These are phyloP conservation scores for Eustoma russellianum DNA, from an alignment of 257 asterid species.

Conservation along the genomic window DNA sequence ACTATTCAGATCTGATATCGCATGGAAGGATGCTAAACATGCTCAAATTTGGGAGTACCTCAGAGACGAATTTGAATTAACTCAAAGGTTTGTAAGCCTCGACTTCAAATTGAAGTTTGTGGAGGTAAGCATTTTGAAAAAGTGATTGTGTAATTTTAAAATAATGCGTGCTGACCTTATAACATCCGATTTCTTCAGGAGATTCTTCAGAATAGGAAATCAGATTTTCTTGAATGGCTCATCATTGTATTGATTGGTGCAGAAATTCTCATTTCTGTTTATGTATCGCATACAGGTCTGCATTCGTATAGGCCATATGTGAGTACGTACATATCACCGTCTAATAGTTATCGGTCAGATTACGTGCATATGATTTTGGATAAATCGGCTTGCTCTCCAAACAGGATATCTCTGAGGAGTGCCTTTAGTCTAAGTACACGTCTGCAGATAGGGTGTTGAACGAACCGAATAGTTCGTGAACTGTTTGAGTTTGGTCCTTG, in stretches of 20 bases:
- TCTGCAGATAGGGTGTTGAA: too few relatives aligned
- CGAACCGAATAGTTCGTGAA: too few relatives aligned
- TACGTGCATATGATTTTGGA: not conserved
- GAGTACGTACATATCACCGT: not conserved
- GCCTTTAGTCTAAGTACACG: too few relatives aligned
- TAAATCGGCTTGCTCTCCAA: not conserved
- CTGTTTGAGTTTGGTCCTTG: too few relatives aligned
- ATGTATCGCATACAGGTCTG: constrained; percentile 61
- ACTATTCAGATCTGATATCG: constrained; percentile 51
- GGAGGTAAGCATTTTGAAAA: constrained; percentile 36
- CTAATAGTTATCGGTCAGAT: not conserved
- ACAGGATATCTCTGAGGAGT: too few relatives aligned
- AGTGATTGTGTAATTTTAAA: not conserved
- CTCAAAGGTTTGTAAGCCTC: constrained; percentile 92
- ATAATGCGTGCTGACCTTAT: constrained; percentile 12
- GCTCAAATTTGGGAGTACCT: constrained; percentile 99
- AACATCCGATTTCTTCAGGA: constrained; percentile 91
- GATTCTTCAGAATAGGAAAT: constrained; percentile 91
- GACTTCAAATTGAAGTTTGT: constrained; percentile 95
- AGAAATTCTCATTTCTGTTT: constrained; percentile 83
- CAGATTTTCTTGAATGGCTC: constrained; percentile 93
- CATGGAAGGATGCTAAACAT: constrained; percentile 96
- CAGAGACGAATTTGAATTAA: constrained; percentile 91
- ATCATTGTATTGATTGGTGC: constrained; percentile 81
- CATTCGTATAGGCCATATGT: constrained; percentile 17